Conservation (phyloP, 345 rosid genomes). For the Brassica rapa region DNA sequence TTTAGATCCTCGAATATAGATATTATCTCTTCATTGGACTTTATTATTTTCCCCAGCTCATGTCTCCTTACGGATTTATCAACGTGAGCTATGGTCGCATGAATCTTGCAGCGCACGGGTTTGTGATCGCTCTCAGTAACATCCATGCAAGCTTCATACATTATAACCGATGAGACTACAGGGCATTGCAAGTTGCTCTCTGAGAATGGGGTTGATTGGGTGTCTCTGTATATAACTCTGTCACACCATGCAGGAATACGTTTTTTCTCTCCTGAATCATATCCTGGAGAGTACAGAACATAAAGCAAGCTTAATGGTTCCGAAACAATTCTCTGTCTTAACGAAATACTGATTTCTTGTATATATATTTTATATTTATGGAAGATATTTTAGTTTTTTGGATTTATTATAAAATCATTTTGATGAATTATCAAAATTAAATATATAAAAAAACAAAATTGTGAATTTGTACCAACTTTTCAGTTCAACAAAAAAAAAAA, state of each 20-base stretch:
- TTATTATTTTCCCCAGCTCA: constrained; percentile 63
- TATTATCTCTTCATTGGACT: constrained; percentile 53
- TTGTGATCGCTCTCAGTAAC: constrained; percentile 97
- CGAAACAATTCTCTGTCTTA: background rate
- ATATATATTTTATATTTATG: too few relatives aligned
- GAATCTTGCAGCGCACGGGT: constrained; percentile 89
- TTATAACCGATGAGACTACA: constrained; percentile 60
- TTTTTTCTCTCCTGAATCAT: constrained; percentile 98
- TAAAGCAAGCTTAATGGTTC: background rate
- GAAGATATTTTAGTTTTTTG: too few relatives aligned
- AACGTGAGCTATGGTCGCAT: constrained; percentile 73
- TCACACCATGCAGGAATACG: constrained; percentile 99
- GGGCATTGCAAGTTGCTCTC: constrained; percentile 86
- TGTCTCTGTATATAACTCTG: constrained; percentile 87
- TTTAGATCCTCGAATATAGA: constrained; percentile 57
- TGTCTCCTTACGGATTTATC: constrained; percentile 89
- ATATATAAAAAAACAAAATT: too few relatives aligned
- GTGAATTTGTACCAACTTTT: too few relatives aligned
- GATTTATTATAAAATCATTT: too few relatives aligned
- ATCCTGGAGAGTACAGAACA: constrained; percentile 52
- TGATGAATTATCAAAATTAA: too few relatives aligned
- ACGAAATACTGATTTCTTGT: too few relatives aligned
- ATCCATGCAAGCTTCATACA: constrained; percentile 97
- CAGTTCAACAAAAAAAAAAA: too few relatives aligned
- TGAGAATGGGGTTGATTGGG: constrained; percentile 46